Base-by-base conservation (phyloP, 805 yeast genomes). In the Saturnispora saitoi region DNA sequence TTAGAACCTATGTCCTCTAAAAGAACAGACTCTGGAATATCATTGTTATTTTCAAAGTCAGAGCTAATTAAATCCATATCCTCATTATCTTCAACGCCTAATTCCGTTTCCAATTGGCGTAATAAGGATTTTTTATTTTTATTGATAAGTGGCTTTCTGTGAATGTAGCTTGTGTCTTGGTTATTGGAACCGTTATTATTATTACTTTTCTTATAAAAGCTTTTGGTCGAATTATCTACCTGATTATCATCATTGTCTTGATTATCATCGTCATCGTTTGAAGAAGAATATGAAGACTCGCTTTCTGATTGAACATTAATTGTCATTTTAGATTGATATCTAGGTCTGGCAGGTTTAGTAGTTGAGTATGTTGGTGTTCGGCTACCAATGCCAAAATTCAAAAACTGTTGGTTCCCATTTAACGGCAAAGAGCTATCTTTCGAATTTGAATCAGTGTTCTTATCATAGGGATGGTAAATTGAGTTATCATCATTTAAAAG, bases 401-500 rank as follows among this genome's bases (percentile, higher is more conserved):
- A 17, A 34, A 34, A 34, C 20, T 11, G 20, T 20, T 34, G 38
- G 20, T 34, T 20, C 6, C 38, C 14, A 8, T 14, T 19, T 12
- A 17, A 17, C 6, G 24, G 12, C 14, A 7, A 17, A 17, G 38
- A 17, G 14, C 20, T 15, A 17, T 34, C 24, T 6, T 47, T 19
- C 5, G 44, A 40, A 11, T 46, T 48, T 3, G 37, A 42, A 54
- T 34, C 6, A 10, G 53, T 55, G 20, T 43, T 31, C 38, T 32
- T 32, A 14, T 59, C 59, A 37, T 55, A 57, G 42, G 61, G 54
- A 32, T 57, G 55, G 9, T 55, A 48, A 19, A 61, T 60, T 32
- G 54, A 51, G 48, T 55, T 60, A 42, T 60, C 64, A 24, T 62
- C 65, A 41, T 56, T 62, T 15, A 59, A 50, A 32, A 67, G 53